Percentiles rank a stretch among this genome's conserved stretches.
Evolutionary conservation across 78 protist genomes (phyloP).

Genomic region (Cavenderia fasciculata): DNA sequence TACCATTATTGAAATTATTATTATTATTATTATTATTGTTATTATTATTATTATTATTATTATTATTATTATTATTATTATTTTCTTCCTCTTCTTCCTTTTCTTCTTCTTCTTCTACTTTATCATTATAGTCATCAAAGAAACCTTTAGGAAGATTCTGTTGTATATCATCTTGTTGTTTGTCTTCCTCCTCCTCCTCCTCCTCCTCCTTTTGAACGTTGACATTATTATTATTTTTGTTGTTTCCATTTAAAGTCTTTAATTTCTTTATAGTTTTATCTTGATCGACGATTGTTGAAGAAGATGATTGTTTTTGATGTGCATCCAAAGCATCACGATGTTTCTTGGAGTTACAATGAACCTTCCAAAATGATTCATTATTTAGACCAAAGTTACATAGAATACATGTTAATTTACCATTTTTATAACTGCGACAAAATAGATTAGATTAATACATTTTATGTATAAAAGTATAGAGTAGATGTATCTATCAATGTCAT

Average conservation of each 20-base stretch:
- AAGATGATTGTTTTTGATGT: background rate
- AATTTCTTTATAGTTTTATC: background rate
- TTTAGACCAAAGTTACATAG: constrained; percentile 6
- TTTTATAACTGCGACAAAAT: constrained; percentile 1
- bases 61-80: background rate
- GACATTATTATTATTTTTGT: background rate
- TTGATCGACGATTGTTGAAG: constrained; percentile 2
- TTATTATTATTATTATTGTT: background rate
- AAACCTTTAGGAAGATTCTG: background rate
- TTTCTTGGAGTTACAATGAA: constrained; percentile 52
- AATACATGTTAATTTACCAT: constrained; percentile 23
- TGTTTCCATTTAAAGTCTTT: too few species aligned
- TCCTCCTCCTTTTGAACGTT: background rate
- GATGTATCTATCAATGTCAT: too few species aligned
- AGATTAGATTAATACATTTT: background rate
- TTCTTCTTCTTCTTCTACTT: background rate
- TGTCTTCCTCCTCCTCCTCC: background rate
- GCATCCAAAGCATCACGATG: background rate
- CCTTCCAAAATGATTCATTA: constrained; percentile 45
- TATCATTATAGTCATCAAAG: background rate
- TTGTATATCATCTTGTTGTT: background rate
- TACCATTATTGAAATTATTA: background rate
- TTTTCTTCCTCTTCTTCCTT: background rate
- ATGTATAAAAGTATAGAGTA: too few species aligned
- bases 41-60: background rate